phyloP scores from a whole-genome alignment of 805 yeast genomes.

The Sugiyamaella mastotermitis region DNA sequence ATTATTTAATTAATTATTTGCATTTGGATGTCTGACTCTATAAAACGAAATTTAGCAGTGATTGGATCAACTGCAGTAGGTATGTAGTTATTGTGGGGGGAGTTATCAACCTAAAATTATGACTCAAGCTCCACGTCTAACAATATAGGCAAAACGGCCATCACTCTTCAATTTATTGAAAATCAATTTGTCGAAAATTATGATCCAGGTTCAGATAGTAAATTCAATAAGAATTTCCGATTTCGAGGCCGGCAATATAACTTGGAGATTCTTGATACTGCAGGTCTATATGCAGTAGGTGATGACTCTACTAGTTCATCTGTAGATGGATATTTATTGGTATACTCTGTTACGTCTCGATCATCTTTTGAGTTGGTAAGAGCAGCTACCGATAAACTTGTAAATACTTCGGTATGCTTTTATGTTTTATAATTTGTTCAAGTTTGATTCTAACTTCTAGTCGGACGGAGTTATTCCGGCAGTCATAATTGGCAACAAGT shows the following conservation, averaged over 20 bases:
- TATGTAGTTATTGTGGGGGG: slow-evolving; percentile 30
- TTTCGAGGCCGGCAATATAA: slow-evolving; percentile 59
- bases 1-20: too few species aligned
- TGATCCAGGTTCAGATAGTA: slow-evolving; percentile 77
- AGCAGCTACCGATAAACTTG: slow-evolving; percentile 63
- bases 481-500: slow-evolving; percentile 59
- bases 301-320: slow-evolving; percentile 75
- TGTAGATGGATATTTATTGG: slow-evolving; percentile 64
- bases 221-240: slow-evolving; percentile 53
- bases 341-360: slow-evolving; percentile 64
- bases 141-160: slow-evolving; percentile 54
- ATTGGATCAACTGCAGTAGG: slow-evolving; percentile 44
- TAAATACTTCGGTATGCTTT: slow-evolving; percentile 49
- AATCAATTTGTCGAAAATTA: slow-evolving; percentile 70
- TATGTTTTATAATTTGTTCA: not conserved
- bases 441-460: not conserved
- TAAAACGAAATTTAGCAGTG: slow-evolving; percentile 5
- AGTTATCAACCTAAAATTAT: slow-evolving; percentile 24
- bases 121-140: not conserved
- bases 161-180: slow-evolving; percentile 67
- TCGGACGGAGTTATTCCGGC: slow-evolving; percentile 43
- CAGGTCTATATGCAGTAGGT: slow-evolving; percentile 81
- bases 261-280: slow-evolving; percentile 72
- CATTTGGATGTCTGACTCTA: too few species aligned
- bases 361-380: slow-evolving; percentile 62